These are phyloP conservation scores for Dryadomyces quercivorus DNA, from an alignment of 2,329 filamentous ascomycete genomes.

Conservation along the genomic window DNA sequence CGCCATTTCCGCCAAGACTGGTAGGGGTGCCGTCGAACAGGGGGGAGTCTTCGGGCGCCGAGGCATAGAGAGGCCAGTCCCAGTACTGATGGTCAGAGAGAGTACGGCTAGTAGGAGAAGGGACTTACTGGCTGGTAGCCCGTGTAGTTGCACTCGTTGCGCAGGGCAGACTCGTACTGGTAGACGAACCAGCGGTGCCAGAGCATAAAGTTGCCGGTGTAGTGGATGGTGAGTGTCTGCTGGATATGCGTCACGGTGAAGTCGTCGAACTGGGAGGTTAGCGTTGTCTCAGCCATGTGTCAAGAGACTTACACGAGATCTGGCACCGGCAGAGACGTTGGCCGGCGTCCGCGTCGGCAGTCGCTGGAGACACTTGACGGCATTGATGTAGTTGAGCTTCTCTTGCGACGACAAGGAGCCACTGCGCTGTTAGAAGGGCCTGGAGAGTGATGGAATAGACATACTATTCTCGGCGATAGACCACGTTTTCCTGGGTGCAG, in stretches of 20 bases:
- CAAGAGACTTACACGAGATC: slow-evolving; percentile 15
- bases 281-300: not conserved
- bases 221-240: slow-evolving; percentile 11
- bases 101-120: no score
- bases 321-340: slow-evolving; percentile 20
- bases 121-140: slow-evolving; percentile 16
- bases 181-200: slow-evolving; percentile 23
- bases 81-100: slow-evolving; percentile 23
- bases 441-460: no score
- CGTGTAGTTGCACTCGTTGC: slow-evolving; percentile 18
- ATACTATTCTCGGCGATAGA: slow-evolving; percentile 4
- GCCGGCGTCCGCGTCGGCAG: slow-evolving; percentile 18
- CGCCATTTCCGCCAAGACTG: slow-evolving; percentile 33
- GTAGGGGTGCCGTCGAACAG: slow-evolving; percentile 38
- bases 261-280: slow-evolving; percentile 16
- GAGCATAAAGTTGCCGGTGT: slow-evolving; percentile 20
- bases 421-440: slow-evolving; percentile 8
- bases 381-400: slow-evolving; percentile 24
- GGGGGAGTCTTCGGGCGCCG: slow-evolving; percentile 30
- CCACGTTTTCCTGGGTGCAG: not conserved
- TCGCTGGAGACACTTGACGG: slow-evolving; percentile 23
- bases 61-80: slow-evolving; percentile 35
- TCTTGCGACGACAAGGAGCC: slow-evolving; percentile 20
- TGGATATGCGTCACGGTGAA: slow-evolving; percentile 10
- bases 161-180: slow-evolving; percentile 20